Evolutionary conservation across 345 rosid species (phyloP).

Genomic region (Dimocarpus longan): DNA sequence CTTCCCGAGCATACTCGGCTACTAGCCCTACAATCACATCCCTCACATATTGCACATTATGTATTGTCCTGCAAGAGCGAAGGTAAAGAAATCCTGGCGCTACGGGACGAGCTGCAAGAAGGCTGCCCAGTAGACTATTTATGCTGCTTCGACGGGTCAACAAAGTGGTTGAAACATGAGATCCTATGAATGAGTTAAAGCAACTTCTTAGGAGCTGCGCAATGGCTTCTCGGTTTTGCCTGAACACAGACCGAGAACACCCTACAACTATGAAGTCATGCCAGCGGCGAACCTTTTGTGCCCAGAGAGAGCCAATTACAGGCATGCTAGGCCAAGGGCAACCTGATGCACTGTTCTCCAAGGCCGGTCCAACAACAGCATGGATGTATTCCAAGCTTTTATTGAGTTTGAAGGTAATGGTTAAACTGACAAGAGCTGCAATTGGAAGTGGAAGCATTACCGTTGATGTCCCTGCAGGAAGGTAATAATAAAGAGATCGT

Average conservation of each 20-base stretch:
- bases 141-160: slow-evolving; percentile 41
- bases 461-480: slow-evolving; percentile 37
- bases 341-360: slow-evolving; percentile 58
- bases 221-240: slow-evolving; percentile 52
- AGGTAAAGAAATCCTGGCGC: slow-evolving; percentile 68
- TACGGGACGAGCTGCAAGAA: slow-evolving; percentile 32
- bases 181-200: slow-evolving; percentile 58
- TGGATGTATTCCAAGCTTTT: slow-evolving; percentile 51
- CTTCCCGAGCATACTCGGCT: slow-evolving; percentile 48
- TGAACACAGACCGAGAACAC: slow-evolving; percentile 56
- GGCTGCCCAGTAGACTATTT: slow-evolving; percentile 49
- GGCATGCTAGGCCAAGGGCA: slow-evolving; percentile 58
- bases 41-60: slow-evolving; percentile 37
- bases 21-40: slow-evolving; percentile 50
- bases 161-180: slow-evolving; percentile 30
- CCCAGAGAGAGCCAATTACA: slow-evolving; percentile 65
- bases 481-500: neutral
- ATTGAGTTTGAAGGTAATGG: slow-evolving; percentile 67
- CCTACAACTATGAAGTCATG: slow-evolving; percentile 58
- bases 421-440: slow-evolving; percentile 73
- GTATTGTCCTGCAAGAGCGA: slow-evolving; percentile 53
- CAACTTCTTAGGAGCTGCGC: slow-evolving; percentile 62
- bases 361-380: slow-evolving; percentile 64
- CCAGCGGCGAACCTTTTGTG: slow-evolving; percentile 69
- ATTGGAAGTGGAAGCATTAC: slow-evolving; percentile 62